phyloP scores from a whole-genome alignment of 768 basidiomycete species.

The Steccherinum ochraceum region DNA sequence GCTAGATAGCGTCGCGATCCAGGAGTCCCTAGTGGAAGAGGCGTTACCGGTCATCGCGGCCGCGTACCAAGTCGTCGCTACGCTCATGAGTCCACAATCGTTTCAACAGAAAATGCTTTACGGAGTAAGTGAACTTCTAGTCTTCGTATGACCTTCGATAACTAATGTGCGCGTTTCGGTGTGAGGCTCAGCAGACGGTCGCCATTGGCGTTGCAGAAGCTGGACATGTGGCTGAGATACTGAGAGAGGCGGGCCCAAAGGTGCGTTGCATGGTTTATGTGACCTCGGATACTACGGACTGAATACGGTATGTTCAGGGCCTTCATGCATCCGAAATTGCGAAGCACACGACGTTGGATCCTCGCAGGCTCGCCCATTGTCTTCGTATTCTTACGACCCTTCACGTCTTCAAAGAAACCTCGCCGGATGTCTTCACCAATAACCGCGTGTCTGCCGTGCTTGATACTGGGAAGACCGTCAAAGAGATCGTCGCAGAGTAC shows the following conservation, averaged over 20 bases:
- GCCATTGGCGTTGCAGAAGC: constrained; percentile 19
- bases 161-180: constrained; percentile 1
- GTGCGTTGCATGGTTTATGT: constrained; percentile 5
- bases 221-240: constrained; percentile 23
- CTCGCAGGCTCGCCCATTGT: constrained; percentile 6
- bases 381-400: constrained; percentile 22
- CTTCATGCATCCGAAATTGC: constrained; percentile 20
- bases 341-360: constrained; percentile 11
- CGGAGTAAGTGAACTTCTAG: not conserved
- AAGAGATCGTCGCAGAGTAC: constrained; percentile 2
- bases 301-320: constrained; percentile 26
- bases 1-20: constrained; percentile 3
- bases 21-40: constrained; percentile 1
- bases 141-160: not conserved
- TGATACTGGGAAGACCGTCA: constrained; percentile 14
- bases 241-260: constrained; percentile 24
- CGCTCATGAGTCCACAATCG: constrained; percentile 8
- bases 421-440: constrained; percentile 24
- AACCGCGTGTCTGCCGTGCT: constrained; percentile 17
- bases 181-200: constrained; percentile 10
- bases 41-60: constrained; percentile 9
- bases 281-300: not conserved
- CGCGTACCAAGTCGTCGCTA: constrained; percentile 11
- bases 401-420: constrained; percentile 26
- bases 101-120: constrained; percentile 2